Conservation (phyloP, 163 green algal species). For the Chlamydomonas reinhardtii region DNA sequence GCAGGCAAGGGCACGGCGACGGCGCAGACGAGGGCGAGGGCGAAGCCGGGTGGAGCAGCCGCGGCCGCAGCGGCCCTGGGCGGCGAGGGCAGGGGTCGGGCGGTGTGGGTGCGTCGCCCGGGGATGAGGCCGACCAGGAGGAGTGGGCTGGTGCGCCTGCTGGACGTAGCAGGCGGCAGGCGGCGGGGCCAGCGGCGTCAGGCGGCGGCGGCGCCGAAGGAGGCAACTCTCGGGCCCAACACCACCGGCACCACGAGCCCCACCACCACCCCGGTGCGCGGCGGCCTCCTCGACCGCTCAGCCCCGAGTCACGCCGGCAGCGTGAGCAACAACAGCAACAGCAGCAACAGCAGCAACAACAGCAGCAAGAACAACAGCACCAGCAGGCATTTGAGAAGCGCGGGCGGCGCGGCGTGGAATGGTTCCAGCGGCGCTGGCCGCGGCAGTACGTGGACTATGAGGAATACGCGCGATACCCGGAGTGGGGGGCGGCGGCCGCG, state of each 20-base stretch:
- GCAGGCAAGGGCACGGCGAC: no score
- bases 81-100: no score
- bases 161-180: not conserved
- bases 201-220: no score
- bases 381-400: not conserved
- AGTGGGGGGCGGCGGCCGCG: not conserved
- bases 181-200: not conserved
- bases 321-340: not conserved
- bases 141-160: no score
- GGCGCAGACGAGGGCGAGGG: no score
- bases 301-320: not conserved
- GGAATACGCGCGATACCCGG: constrained; percentile 21
- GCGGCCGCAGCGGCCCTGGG: no score
- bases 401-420: constrained; percentile 20
- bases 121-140: no score
- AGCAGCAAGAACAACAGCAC: not conserved
- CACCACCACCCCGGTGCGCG: not conserved
- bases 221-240: not conserved
- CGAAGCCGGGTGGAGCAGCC: not conserved
- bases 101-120: no score
- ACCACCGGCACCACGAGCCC: not conserved
- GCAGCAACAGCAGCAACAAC: not conserved
- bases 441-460: constrained; percentile 27
- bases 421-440: constrained; percentile 37
- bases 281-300: not conserved